Evolutionary conservation across 192 early-diverging fungal species (phyloP), one percentile per base, ranked within the genome.

Genomic region (Mortierella alpina): DNA sequence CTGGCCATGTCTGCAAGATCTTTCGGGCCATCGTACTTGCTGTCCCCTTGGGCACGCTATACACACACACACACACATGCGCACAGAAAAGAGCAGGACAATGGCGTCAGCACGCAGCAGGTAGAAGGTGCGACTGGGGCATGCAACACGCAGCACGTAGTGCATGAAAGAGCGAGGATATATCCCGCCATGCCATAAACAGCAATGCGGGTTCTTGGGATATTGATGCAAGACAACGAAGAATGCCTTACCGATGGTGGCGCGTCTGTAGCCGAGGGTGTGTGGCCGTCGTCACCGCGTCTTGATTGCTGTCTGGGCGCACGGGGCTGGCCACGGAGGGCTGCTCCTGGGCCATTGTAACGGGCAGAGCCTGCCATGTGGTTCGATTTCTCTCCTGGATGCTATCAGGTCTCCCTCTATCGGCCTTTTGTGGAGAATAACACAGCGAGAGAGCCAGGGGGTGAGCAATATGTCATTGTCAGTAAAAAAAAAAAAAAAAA

Each of bases 341-440:
- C 70, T 1, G 77, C 77, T 40, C 77, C 77, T 63, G 77, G 77
- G 58, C 77, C 77, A 47, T 71, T 72, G 60, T 80, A 80, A 44
- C 77, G 69, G 57, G 69, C 51, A 52, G 59, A 47, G 18, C 48
- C 59, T 4, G 52, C 18, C 59, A 62, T 53, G 22, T 47, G 63
- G 7, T 40, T 13, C 6, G 55, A 10, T 10, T 56, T 9, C 22
- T 31, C 31, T 3, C 31, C 31, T 31, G 31, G 31, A 31, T 31
- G 31, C 31, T 3, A 2, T 2, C 3, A 1, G 31, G 31, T 31
- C 31, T 31, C 31, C 31, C 3, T 31, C 31, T 31, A 31, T 31
- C 31, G 31, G 31, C 31, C 31, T 31, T 31, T 31, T 31, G 31
- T 31, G 31, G 31, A 31, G 31, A 31, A 31, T 3, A 31, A 31